phyloP scores from a whole-genome alignment of 2,329 filamentous ascomycete genomes.

The Cladosporium sp. region DNA sequence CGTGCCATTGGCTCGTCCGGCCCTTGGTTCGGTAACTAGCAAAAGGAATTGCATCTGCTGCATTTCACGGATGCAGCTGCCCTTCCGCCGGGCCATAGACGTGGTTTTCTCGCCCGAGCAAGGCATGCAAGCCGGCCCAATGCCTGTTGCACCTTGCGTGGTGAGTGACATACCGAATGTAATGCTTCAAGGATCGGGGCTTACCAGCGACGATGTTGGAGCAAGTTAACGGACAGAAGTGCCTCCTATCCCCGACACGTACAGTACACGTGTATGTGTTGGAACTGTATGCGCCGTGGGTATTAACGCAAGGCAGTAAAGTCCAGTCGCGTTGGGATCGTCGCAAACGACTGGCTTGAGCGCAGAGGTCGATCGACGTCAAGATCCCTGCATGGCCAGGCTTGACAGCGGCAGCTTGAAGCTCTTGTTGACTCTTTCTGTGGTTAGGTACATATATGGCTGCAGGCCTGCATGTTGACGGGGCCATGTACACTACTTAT shows the following conservation, averaged over 20 bases:
- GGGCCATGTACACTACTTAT: not conserved
- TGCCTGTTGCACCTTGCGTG: not conserved
- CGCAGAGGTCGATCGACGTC: slow-evolving; percentile 32
- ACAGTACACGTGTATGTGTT: not conserved
- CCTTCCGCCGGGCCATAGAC: slow-evolving; percentile 5
- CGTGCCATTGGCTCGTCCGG: slow-evolving; percentile 15
- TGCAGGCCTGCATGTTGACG: slow-evolving; percentile 5
- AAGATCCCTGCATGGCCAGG: slow-evolving; percentile 26
- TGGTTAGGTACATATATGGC: not conserved
- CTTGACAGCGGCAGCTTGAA: slow-evolving; percentile 2
- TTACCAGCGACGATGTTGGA: not conserved
- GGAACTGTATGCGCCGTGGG: not conserved
- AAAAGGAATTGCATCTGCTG: slow-evolving; percentile 16
- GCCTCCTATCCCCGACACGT: not conserved
- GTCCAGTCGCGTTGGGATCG: not conserved
- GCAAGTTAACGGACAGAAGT: not conserved
- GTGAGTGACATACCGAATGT: not conserved
- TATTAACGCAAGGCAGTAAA: not conserved
- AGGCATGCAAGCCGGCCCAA: slow-evolving; percentile 18
- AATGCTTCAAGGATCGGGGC: not conserved
- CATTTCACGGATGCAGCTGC: slow-evolving; percentile 17
- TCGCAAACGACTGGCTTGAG: slow-evolving; percentile 15
- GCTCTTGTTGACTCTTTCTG: not conserved
- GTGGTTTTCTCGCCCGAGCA: not conserved
- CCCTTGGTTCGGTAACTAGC: slow-evolving; percentile 18